Conservation (phyloP, 2,329 filamentous ascomycete species). For the Cryphonectria nitschkei region DNA sequence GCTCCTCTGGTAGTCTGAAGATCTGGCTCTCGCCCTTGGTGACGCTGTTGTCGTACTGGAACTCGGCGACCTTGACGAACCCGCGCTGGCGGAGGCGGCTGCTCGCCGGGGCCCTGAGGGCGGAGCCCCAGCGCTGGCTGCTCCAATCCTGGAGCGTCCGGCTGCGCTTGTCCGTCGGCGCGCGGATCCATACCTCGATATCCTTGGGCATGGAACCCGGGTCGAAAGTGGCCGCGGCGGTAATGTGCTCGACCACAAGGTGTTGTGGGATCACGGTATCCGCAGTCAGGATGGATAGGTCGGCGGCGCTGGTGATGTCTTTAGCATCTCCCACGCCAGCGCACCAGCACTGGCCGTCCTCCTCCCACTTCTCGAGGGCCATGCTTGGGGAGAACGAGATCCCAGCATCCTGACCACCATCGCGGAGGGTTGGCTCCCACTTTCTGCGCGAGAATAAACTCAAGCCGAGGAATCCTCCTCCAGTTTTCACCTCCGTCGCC, state of each 20-base stretch:
- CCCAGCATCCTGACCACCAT: slow-evolving; percentile 31
- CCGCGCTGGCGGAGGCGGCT: slow-evolving; percentile 39
- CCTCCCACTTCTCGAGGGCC: slow-evolving; percentile 72
- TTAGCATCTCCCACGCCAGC: slow-evolving; percentile 52
- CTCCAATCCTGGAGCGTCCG: slow-evolving; percentile 49
- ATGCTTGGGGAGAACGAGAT: slow-evolving; percentile 46
- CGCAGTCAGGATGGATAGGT: slow-evolving; percentile 66
- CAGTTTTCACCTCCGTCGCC: slow-evolving; percentile 32
- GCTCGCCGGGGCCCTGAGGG: slow-evolving; percentile 29
- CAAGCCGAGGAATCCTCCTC: neutral
- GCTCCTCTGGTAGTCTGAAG: slow-evolving; percentile 55
- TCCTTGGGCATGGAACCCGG: slow-evolving; percentile 65
- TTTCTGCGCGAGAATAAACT: slow-evolving; percentile 27
- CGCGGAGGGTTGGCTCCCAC: slow-evolving; percentile 31
- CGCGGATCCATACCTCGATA: slow-evolving; percentile 71
- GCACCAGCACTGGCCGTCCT: slow-evolving; percentile 89
- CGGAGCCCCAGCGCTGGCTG: slow-evolving; percentile 43
- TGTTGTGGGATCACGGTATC: slow-evolving; percentile 66
- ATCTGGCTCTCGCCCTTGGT: slow-evolving; percentile 49
- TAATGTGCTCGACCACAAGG: slow-evolving; percentile 73
- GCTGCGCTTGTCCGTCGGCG: slow-evolving; percentile 50
- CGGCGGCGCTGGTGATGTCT: slow-evolving; percentile 56
- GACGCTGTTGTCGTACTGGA: slow-evolving; percentile 54
- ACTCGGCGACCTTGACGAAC: slow-evolving; percentile 62
- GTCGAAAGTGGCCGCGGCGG: slow-evolving; percentile 62